These are phyloP conservation scores for Cyclotella baltica DNA, from an alignment of 108 stramenopile species.

Conservation along the genomic window DNA sequence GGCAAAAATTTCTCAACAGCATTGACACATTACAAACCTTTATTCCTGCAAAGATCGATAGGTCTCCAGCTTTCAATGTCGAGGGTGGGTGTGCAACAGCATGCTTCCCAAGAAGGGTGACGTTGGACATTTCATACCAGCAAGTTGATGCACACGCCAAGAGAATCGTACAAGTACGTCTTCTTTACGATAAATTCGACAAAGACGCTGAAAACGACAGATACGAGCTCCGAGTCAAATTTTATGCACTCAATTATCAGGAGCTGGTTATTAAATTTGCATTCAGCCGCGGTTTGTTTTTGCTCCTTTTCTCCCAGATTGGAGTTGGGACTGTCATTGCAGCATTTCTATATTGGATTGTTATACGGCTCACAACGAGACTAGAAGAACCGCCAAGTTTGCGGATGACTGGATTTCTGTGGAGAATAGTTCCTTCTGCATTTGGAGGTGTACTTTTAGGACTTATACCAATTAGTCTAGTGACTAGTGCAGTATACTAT, in stretches of 20 bases:
- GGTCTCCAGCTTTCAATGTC: constrained; percentile 58
- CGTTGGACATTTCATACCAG: constrained; percentile 78
- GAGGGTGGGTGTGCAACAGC: constrained; percentile 56
- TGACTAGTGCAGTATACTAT: constrained; percentile 55
- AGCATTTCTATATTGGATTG: constrained; percentile 65
- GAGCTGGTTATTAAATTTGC: constrained; percentile 87
- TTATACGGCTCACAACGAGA: constrained; percentile 68
- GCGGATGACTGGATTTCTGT: constrained; percentile 64
- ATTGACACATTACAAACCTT: constrained; percentile 64
- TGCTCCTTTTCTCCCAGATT: constrained; percentile 77
- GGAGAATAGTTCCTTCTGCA: constrained; percentile 69
- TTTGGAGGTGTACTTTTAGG: constrained; percentile 71
- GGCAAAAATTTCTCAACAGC: constrained; percentile 40
- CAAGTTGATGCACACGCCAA: constrained; percentile 67
- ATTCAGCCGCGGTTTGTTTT: constrained; percentile 69
- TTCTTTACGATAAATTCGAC: constrained; percentile 78
- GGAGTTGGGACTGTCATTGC: constrained; percentile 71
- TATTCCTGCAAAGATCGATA: constrained; percentile 71
- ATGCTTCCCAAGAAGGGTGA: constrained; percentile 77
- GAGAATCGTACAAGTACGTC: constrained; percentile 63
- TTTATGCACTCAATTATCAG: constrained; percentile 78
- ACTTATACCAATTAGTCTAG: constrained; percentile 66
- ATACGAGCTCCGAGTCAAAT: constrained; percentile 67
- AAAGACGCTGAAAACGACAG: constrained; percentile 53
- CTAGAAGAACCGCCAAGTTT: constrained; percentile 72